Base-by-base conservation (phyloP, 176 grass and related monocot species). In the Tillandsia leiboldiana region DNA sequence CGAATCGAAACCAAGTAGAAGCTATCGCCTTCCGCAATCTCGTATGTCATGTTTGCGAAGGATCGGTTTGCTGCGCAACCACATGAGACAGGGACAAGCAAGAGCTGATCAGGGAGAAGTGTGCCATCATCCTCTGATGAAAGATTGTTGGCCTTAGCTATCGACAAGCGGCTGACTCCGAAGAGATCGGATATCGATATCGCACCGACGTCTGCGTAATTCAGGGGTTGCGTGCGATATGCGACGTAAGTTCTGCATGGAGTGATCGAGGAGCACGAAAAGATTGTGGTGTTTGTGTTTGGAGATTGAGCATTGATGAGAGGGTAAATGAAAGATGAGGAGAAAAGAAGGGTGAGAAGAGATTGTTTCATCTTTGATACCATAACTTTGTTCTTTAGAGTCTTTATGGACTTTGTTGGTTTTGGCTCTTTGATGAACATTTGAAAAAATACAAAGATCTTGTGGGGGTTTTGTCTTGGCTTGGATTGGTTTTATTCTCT, bases 151-250 rank as follows among this genome's bases (percentile, higher is more conserved):
- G 74, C 78, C 69, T 20, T 33, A 26, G 63, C 69, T 69, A 91
- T 73, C 3, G 67, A 67, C 10, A 73, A 51, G 8, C 65, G 81
- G 64, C 84, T 87, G 56, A 78, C 73, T 51, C 72, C 78, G 78
- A 91, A 87, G 57, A 91, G 84, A 73, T 87, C 78, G 10, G 88
- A 91, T 74, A 91, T 82, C 71, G 88, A 91, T 74, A 91, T 82
- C 71, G 5, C 20, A 64, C 54, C 65, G 48, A 84, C 54, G 69
- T 76, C 72, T 9, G 72, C 51, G 71, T 56, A 82, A 0, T 68
- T 78, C 42, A 57, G 75, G 1, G 74, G 54, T 69, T 73, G 78
- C 67, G 84, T 87, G n/a, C 88, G 65, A 71, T 91, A 87, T n/a
- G 84, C 68, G 0, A 79, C 84, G 72, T 49, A 82, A 17, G 88